These are phyloP conservation scores for Cicer judaicum DNA, from an alignment of 306 rosid genomes.

Conservation along the genomic window DNA sequence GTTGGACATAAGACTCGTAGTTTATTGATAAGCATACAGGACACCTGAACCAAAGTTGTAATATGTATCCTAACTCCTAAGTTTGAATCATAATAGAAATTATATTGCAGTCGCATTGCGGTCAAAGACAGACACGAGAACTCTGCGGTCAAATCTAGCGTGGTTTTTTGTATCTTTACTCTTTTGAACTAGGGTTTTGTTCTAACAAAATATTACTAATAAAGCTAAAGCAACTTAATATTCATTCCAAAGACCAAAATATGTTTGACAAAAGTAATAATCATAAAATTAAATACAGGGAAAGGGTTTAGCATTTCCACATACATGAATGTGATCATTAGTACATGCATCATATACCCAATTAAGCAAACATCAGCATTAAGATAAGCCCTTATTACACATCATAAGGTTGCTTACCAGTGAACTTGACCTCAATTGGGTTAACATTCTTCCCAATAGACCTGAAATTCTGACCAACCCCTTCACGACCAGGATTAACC, in stretches of 20 bases:
- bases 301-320: slow-evolving; percentile 23
- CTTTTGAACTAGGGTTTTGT: neutral
- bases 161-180: too few relatives aligned
- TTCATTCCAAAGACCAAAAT: slow-evolving; percentile 4
- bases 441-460: slow-evolving; percentile 90
- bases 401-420: slow-evolving; percentile 88
- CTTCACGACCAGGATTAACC: slow-evolving; percentile 93
- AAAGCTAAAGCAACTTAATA: neutral
- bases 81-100: too few relatives aligned
- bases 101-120: too few relatives aligned
- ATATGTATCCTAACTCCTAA: too few relatives aligned
- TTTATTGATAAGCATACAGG: too few relatives aligned
- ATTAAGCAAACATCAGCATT: neutral
- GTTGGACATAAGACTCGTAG: too few relatives aligned
- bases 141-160: too few relatives aligned
- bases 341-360: neutral
- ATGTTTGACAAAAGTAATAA: slow-evolving; percentile 1
- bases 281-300: slow-evolving; percentile 10
- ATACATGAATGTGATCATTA: neutral
- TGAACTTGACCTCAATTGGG: slow-evolving; percentile 96
- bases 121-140: too few relatives aligned
- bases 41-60: too few relatives aligned
- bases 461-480: slow-evolving; percentile 86
- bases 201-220: neutral
- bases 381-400: neutral